These are phyloP conservation scores for Ulmus americana DNA, from an alignment of 331 rosid genomes.

Conservation along the genomic window DNA sequence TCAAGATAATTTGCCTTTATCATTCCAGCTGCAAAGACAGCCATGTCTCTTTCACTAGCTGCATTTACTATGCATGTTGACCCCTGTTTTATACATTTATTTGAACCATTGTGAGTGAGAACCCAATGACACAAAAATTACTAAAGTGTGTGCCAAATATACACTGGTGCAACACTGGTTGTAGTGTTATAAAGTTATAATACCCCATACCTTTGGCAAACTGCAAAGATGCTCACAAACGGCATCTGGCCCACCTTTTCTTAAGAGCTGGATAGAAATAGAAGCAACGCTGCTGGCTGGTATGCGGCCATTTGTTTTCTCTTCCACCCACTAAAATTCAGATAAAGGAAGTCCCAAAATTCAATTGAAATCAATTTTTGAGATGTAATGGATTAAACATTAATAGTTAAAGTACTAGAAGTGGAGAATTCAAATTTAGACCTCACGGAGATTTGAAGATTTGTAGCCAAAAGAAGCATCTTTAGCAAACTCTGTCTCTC, in stretches of 20 bases:
- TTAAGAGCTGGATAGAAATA: constrained; percentile 67
- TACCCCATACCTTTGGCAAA: constrained; percentile 59
- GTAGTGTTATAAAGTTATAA: background rate
- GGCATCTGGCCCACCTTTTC: constrained; percentile 88
- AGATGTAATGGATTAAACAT: background rate
- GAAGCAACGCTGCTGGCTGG: constrained; percentile 57
- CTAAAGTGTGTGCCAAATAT: background rate
- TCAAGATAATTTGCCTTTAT: constrained; percentile 49
- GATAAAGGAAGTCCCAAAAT: constrained; percentile 17
- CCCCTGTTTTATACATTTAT: constrained; percentile 53
- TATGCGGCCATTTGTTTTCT: constrained; percentile 70
- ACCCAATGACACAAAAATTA: background rate
- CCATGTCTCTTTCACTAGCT: constrained; percentile 88
- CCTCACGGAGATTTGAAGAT: constrained; percentile 92
- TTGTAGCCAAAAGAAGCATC: constrained; percentile 93
- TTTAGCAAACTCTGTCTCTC: constrained; percentile 87
- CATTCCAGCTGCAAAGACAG: constrained; percentile 96
- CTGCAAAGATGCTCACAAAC: constrained; percentile 67
- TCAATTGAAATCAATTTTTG: background rate
- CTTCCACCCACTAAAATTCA: constrained; percentile 78
- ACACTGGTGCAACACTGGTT: background rate
- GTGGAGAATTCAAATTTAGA: constrained; percentile 21
- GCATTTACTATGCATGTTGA: constrained; percentile 78
- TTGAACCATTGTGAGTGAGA: constrained; percentile 21
- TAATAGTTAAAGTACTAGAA: constrained; percentile 13